These are phyloP conservation scores for Acidomyces sp. DNA, from an alignment of 495 filamentous ascomycete species.

Conservation along the genomic window DNA sequence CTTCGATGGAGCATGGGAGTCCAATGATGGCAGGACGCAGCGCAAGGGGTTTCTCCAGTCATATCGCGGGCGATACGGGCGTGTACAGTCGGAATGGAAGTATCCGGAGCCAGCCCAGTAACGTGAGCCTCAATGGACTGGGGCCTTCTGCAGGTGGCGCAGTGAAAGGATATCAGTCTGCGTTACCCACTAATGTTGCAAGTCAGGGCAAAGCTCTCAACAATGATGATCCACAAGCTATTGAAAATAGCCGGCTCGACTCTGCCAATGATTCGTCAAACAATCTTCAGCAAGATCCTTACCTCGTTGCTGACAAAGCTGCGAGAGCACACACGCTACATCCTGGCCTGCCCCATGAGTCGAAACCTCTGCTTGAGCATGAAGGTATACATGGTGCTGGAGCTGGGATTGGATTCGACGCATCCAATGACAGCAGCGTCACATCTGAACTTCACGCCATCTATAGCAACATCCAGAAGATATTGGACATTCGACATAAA, in stretches of 20 bases:
- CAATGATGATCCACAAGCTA: slow-evolving; percentile 23
- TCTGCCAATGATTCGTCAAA: slow-evolving; percentile 1
- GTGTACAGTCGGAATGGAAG: slow-evolving; percentile 3
- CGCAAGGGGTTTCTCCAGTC: slow-evolving; percentile 4
- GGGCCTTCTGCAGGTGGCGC: neutral
- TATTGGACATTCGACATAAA: slow-evolving; percentile 73
- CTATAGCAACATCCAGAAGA: slow-evolving; percentile 72
- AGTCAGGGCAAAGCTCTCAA: slow-evolving; percentile 23
- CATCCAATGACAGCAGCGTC: slow-evolving; percentile 52
- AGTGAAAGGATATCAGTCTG: slow-evolving; percentile 5
- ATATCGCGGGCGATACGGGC: slow-evolving; percentile 6
- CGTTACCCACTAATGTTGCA: slow-evolving; percentile 24
- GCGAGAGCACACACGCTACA: slow-evolving; percentile 35
- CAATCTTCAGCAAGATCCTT: slow-evolving; percentile 23
- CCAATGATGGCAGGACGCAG: slow-evolving; percentile 3
- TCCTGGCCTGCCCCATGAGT: slow-evolving; percentile 36
- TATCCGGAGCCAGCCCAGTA: slow-evolving; percentile 17
- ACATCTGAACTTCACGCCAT: slow-evolving; percentile 71
- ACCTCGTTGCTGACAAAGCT: slow-evolving; percentile 33
- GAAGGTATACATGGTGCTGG: slow-evolving; percentile 41
- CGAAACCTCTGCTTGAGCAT: slow-evolving; percentile 33
- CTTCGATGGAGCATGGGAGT: slow-evolving; percentile 3
- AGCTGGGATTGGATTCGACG: slow-evolving; percentile 37
- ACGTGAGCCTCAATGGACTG: too few relatives aligned
- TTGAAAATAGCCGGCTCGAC: slow-evolving; percentile 18